Conservation (phyloP, 2,329 filamentous ascomycete genomes). For the Sporothrix mexicana region DNA sequence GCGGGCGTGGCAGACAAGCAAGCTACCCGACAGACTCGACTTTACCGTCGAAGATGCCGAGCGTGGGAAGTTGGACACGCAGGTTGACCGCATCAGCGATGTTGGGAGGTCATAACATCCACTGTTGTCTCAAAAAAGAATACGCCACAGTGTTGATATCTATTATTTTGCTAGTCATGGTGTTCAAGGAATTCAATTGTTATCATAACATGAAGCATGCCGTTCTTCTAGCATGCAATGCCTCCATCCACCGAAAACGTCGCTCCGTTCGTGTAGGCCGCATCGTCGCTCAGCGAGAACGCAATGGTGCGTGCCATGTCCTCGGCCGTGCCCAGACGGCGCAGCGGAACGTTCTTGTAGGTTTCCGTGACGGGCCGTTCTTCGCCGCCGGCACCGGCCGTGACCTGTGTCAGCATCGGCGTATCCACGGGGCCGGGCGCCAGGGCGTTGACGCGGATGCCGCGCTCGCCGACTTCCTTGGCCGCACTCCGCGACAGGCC, state of each 20-base stretch:
- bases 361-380: conserved; percentile 16
- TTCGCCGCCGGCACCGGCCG: not conserved
- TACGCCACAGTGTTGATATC: not conserved
- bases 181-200: too few relatives aligned
- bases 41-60: not conserved
- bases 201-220: too few relatives aligned
- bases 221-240: not conserved
- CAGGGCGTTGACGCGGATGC: conserved; percentile 52
- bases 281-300: conserved; percentile 25
- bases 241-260: conserved; percentile 22
- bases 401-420: conserved; percentile 20
- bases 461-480: conserved; percentile 49
- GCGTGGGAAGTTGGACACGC: not conserved
- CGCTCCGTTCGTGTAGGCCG: conserved; percentile 19
- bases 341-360: conserved; percentile 25
- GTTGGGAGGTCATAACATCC: not conserved
- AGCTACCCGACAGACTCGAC: not conserved
- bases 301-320: conserved; percentile 25
- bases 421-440: conserved; percentile 24
- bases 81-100: not conserved
- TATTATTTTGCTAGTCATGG: too few relatives aligned
- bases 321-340: conserved; percentile 20
- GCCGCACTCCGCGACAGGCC: conserved; percentile 47
- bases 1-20: not conserved
- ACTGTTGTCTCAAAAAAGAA: not conserved